Evolutionary conservation across 1,139 yeast genomes (phyloP).

Genomic region (Wickerhamomyces sp.): DNA sequence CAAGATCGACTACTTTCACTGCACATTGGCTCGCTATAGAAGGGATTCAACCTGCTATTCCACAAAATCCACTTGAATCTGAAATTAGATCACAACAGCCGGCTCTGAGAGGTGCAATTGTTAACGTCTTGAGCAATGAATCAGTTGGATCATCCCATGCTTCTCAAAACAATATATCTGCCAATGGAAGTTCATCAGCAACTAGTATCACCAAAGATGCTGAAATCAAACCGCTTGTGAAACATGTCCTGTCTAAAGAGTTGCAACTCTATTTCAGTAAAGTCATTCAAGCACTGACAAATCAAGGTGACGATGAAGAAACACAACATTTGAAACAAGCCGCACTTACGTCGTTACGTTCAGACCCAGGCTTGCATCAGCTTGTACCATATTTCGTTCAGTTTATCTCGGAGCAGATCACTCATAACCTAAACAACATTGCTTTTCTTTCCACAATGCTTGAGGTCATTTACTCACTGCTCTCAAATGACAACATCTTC

Average conservation of each 20-base stretch:
- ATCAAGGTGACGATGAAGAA: slow-evolving; percentile 39
- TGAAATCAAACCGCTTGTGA: slow-evolving; percentile 90
- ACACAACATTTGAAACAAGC: slow-evolving; percentile 56
- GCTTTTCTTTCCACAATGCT: slow-evolving; percentile 80
- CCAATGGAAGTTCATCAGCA: slow-evolving; percentile 3
- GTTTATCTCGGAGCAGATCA: slow-evolving; percentile 91
- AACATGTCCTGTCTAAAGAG: slow-evolving; percentile 92
- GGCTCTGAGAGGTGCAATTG: slow-evolving; percentile 66
- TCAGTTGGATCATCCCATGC: slow-evolving; percentile 18
- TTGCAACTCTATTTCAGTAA: slow-evolving; percentile 90
- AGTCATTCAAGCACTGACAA: slow-evolving; percentile 71
- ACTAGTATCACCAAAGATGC: slow-evolving; percentile 43
- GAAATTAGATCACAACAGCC: slow-evolving; percentile 68
- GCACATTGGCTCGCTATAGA: slow-evolving; percentile 99
- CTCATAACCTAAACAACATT: slow-evolving; percentile 76
- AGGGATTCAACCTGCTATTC: slow-evolving; percentile 97
- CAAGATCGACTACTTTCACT: slow-evolving; percentile 85
- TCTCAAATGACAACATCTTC: slow-evolving; percentile 81
- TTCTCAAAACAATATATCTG: slow-evolving; percentile 7
- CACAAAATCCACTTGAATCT: slow-evolving; percentile 87
- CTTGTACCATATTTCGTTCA: slow-evolving; percentile 94
- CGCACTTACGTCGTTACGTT: slow-evolving; percentile 75
- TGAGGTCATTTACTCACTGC: slow-evolving; percentile 80
- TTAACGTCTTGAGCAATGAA: slow-evolving; percentile 36
- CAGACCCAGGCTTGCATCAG: slow-evolving; percentile 96